Base-by-base conservation (phyloP, 176 grass and related monocot genomes). In the Paspalum vaginatum region DNA sequence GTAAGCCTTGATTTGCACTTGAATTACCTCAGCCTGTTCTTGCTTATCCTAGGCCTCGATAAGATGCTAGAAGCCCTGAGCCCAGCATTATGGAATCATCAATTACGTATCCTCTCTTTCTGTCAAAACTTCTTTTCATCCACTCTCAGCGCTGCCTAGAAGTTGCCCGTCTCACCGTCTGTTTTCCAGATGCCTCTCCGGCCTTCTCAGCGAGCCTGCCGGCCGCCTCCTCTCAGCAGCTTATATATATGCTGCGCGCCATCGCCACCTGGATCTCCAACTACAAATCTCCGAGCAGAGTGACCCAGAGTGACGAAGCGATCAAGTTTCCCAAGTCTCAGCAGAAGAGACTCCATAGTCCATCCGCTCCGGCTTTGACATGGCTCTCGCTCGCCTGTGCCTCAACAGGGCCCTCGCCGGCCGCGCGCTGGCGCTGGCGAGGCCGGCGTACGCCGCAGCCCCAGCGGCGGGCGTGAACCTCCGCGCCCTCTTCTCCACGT, bases 341-440 rank as follows among this genome's bases (percentile, higher is more conserved):
- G 58, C 58, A 61, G 11, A 61, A 32, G 3, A 1, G 3, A 32
- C 32, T 32, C 32, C 1, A 32, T 32, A 32, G 32, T 32, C 32
- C 32, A 32, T 32, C 32, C 32, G 8, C 7, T 1, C 15, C 4
- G 21, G 7, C 42, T 56, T 48, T n/a, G 11, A 44, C 60, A 89
- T 92, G 90, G 79, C 86, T 38, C 25, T 80, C 24, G 83, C 78
- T 88, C 79, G 74, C 51, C 40, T 79, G 15, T 80, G 83, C 49
- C 63, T 92, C 41, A 80, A 2, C 32, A 52, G 38, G 22, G 40
- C 22, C 49, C 64, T 91, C 46, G 26, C 57, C 32, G n/a, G 59
- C 39, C 79, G 53, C 5, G 59, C 69, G 2, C 11, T 27, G 44
- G 77, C 66, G 71, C 75, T 84, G 21, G 51, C 52, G 32, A 68